Evolutionary conservation across 2,329 filamentous ascomycete genomes (phyloP).

Genomic region (Akanthomyces lecanii): DNA sequence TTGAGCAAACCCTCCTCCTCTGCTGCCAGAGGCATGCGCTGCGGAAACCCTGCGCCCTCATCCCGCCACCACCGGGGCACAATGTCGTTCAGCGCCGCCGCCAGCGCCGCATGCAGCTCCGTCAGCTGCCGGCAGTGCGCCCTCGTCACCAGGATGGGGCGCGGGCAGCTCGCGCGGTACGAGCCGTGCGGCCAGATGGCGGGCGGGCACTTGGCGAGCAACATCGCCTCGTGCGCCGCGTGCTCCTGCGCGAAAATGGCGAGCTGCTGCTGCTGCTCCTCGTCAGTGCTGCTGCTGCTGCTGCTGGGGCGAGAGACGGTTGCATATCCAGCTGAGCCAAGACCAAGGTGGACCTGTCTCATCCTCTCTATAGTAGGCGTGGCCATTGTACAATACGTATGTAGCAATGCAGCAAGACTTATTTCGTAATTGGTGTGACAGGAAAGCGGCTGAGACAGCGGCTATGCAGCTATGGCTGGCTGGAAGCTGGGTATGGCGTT

Average conservation of each 20-base stretch:
- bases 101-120: conserved; percentile 30
- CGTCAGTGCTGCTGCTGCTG: not conserved
- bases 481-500: not conserved
- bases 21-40: conserved; percentile 31
- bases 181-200: conserved; percentile 29
- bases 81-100: conserved; percentile 31
- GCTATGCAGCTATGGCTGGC: not conserved
- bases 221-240: conserved; percentile 17
- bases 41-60: conserved; percentile 26
- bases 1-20: conserved; percentile 29
- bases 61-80: conserved; percentile 38
- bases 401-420: not conserved
- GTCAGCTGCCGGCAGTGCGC: conserved; percentile 29
- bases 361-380: not conserved
- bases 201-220: conserved; percentile 24
- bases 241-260: conserved; percentile 21
- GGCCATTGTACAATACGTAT: not conserved
- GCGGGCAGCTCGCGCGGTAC: conserved; percentile 27
- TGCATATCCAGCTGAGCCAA: not conserved
- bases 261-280: not conserved
- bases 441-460: not conserved
- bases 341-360: conserved; percentile 4
- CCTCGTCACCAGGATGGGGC: conserved; percentile 31
- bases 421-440: not conserved
- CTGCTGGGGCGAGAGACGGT: not conserved